Evolutionary conservation across 306 rosid species (phyloP), one percentile per base, ranked within the genome.

Genomic region (Cajanus cajan): DNA sequence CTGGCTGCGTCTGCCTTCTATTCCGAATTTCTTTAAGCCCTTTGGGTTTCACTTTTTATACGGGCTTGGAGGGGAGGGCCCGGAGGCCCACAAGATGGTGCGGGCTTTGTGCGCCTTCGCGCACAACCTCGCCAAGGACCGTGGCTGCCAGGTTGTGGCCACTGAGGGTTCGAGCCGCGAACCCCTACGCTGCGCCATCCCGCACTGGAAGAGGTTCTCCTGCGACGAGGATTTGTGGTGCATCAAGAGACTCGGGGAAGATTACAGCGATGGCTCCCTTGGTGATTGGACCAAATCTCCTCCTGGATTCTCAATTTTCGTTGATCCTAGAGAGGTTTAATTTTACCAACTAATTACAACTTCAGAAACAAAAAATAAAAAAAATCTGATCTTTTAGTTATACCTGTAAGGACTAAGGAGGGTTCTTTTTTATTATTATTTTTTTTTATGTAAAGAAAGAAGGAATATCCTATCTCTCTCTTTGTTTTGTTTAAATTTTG

Each of bases 211-310:
- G 80, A 85, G 71, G 77, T 85, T 95, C 18, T 95, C 99, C 0
- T 92, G 92, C 62, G 94, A 84, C 7, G 98, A 92, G 79, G 98
- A 95, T 36, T 51, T 89, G 28, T 95, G 98, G 98, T 95, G 98
- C 82, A 90, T 95, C 21, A 93, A 90, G 76, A 82, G 98, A 59
- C 86, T 95, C 0, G 90, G 89, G 0, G 98, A 94, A 44, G 99
- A 93, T 82, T 93, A 93, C 68, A 90, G 98, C 45, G 98, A 95
- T 41, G 98, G 98, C 43, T 82, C 98, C 0, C 89, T 95, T 19
- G 99, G 98, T 82, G 99, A 95, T 82, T 93, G 99, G 98, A 90
- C 99, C 4, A 95, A 95, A 75, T 93, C 99, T 7, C 76, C 89
- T 6, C 97, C 99, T 68, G 97, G 90, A 61, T 36, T 73, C 74